Conservation (phyloP, 192 early-diverging fungal species). For the Linnemannia zychae region DNA sequence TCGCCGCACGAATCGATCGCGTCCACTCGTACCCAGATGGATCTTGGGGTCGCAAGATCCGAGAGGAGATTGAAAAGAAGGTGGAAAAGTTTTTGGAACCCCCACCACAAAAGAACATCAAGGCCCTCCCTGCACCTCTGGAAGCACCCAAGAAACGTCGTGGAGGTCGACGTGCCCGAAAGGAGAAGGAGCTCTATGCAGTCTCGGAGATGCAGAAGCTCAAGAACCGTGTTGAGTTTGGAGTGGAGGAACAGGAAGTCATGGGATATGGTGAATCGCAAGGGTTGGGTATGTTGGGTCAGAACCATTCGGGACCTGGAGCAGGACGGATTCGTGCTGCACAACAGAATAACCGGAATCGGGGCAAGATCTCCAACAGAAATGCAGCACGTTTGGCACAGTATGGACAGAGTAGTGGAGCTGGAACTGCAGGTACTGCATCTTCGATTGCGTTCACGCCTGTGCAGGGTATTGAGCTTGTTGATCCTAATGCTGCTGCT, state of each 20-base stretch:
- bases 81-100: slow-evolving; percentile 89
- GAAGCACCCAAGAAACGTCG: slow-evolving; percentile 92
- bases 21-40: slow-evolving; percentile 80
- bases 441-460: slow-evolving; percentile 95
- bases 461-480: slow-evolving; percentile 93
- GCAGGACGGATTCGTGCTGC: slow-evolving; percentile 85
- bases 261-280: slow-evolving; percentile 86
- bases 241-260: slow-evolving; percentile 90
- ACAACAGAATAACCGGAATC: slow-evolving; percentile 74
- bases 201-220: slow-evolving; percentile 91
- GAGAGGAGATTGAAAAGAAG: slow-evolving; percentile 88
- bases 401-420: slow-evolving; percentile 59
- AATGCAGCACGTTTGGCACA: slow-evolving; percentile 48
- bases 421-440: slow-evolving; percentile 82
- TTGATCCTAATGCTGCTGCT: slow-evolving; percentile 81
- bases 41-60: slow-evolving; percentile 74
- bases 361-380: slow-evolving; percentile 71
- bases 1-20: slow-evolving; percentile 92
- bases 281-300: slow-evolving; percentile 90
- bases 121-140: slow-evolving; percentile 92
- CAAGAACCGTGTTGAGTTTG: slow-evolving; percentile 93
- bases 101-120: slow-evolving; percentile 85
- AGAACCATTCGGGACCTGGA: slow-evolving; percentile 59
- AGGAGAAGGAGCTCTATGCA: slow-evolving; percentile 85
- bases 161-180: slow-evolving; percentile 90